A percentile compares a stretch with the other conserved stretches of the same genome.
Evolutionary conservation across 768 basidiomycete species (phyloP).

Genomic region (Multifurca ochricompacta): DNA sequence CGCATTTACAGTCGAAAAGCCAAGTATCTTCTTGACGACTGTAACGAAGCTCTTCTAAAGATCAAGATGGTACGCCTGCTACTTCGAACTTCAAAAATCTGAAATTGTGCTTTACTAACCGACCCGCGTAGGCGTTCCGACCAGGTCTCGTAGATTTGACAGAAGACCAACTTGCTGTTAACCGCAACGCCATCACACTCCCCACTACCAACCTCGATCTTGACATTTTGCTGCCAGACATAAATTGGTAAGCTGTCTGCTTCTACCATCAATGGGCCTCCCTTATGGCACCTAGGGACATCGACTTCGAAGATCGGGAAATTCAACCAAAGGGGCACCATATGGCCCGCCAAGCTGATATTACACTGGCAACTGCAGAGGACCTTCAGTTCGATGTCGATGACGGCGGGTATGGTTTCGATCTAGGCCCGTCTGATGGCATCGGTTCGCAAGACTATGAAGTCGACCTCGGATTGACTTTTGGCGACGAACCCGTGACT

Average conservation of each 20-base stretch:
- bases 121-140: conserved; percentile 66
- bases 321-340: conserved; percentile 65
- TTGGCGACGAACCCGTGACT: conserved; percentile 42
- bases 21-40: conserved; percentile 95
- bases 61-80: conserved; percentile 73
- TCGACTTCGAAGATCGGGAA: conserved; percentile 66
- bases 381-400: conserved; percentile 63
- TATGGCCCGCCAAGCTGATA: conserved; percentile 79
- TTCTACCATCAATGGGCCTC: conserved; percentile 12
- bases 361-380: conserved; percentile 74
- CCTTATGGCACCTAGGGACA: conserved; percentile 47
- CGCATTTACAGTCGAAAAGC: conserved; percentile 97
- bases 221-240: conserved; percentile 70
- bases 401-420: conserved; percentile 56
- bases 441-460: conserved; percentile 84
- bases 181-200: conserved; percentile 83
- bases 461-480: conserved; percentile 69
- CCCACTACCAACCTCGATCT: conserved; percentile 71
- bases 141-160: conserved; percentile 95
- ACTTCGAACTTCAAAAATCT: neutral
- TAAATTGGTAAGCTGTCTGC: conserved; percentile 54
- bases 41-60: conserved; percentile 91
- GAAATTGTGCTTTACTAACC: conserved; percentile 1
- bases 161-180: conserved; percentile 84
- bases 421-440: conserved; percentile 70